phyloP scores from a whole-genome alignment of 2,329 filamentous ascomycete species.

The Alternaria incomplexa region DNA sequence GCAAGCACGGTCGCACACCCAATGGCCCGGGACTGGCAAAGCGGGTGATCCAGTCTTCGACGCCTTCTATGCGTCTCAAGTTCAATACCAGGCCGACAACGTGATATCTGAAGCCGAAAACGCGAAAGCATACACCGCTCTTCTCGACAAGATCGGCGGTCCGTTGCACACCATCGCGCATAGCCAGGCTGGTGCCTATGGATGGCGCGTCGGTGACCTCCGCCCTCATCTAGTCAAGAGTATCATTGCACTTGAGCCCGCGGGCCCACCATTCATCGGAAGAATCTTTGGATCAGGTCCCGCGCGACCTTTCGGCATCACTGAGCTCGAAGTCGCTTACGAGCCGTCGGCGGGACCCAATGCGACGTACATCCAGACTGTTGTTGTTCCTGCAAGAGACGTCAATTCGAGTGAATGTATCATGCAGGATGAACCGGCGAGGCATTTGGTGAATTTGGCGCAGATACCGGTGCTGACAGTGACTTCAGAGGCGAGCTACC shows the following conservation, averaged over 20 bases:
- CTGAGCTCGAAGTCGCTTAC: slow-evolving; percentile 41
- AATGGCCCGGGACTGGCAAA: slow-evolving; percentile 49
- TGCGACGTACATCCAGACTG: slow-evolving; percentile 27
- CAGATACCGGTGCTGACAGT: slow-evolving; percentile 58
- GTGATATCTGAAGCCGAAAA: slow-evolving; percentile 40
- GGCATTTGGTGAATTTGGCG: slow-evolving; percentile 57
- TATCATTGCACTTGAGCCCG: slow-evolving; percentile 61
- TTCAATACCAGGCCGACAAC: slow-evolving; percentile 45
- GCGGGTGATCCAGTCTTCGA: slow-evolving; percentile 58
- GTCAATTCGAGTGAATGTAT: slow-evolving; percentile 45
- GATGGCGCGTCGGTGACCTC: slow-evolving; percentile 58
- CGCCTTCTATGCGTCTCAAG: slow-evolving; percentile 54
- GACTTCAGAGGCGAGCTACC: slow-evolving; percentile 61
- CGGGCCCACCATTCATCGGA: slow-evolving; percentile 56
- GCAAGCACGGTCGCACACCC: slow-evolving; percentile 52
- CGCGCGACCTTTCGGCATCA: slow-evolving; percentile 42
- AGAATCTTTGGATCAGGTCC: slow-evolving; percentile 15
- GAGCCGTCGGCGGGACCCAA: slow-evolving; percentile 36
- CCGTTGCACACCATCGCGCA: slow-evolving; percentile 57
- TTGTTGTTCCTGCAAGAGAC: slow-evolving; percentile 27
- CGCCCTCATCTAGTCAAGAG: slow-evolving; percentile 56
- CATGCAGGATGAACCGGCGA: slow-evolving; percentile 49
- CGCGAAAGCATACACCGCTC: slow-evolving; percentile 48
- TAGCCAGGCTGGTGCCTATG: slow-evolving; percentile 56
- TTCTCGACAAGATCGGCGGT: slow-evolving; percentile 55